Evolutionary conservation across 2,329 filamentous ascomycete species (phyloP), one percentile per base, ranked within the genome.

Genomic region (Cercospora sesami): DNA sequence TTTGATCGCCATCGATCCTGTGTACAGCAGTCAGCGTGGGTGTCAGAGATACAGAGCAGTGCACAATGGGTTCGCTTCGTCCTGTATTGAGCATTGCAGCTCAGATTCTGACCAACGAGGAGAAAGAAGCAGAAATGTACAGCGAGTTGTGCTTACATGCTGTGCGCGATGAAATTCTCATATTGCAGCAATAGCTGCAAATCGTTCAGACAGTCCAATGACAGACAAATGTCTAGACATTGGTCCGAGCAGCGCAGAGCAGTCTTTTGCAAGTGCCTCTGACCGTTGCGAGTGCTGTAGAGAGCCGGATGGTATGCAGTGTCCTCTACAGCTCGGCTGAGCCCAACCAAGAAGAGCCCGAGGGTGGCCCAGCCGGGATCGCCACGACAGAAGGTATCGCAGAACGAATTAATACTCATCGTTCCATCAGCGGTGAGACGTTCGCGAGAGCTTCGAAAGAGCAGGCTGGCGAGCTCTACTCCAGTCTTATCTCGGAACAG

Each of bases 151-250:
- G 33, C 55, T 21, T 23, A 59, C 36, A 79, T 77, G 0, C 81
- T 80, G 65, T 83, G 80, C 1, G 81, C 72, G n/a, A 83, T 82
- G 39, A 81, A 83, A 28, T 82, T 83, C 64, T 83, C 82, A 59
- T 83, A 83, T 64, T 84, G 82, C 4, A 83, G 68, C 4, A 82
- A 68, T 3, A 83, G 73, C 64, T 83, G 82, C 28, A 84, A 70
- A 70, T 83, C 81, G 64, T 83, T 83, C 31, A 84, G 53, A 66
- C 73, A 80, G 55, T 76, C 74, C 14, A 77, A 69, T 9, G 75
- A 73, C 10, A 78, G 65, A 71, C 78, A 75, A 74, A 81, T 63
- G 72, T 76, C 75, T 71, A 82, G 31, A 74, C 79, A 68, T 75
- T 72, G 58, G 77, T 79, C 76, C 30, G 78, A 79, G 8, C 62